phyloP scores from a whole-genome alignment of 257 asterid species.

The Rauvolfia tetraphylla region DNA sequence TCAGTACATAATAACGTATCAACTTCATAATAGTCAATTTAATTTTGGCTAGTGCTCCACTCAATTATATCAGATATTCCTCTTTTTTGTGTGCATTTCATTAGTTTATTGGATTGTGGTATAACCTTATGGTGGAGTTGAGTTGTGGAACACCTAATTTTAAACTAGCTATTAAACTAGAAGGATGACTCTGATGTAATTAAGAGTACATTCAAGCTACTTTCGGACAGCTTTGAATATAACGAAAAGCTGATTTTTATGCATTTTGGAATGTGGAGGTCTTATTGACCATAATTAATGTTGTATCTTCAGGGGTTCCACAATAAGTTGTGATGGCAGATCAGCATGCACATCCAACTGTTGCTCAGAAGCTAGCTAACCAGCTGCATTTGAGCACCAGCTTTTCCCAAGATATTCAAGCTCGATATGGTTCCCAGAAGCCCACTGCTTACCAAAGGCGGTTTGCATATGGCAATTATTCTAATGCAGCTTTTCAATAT shows the following conservation, averaged over 20 bases:
- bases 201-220: background rate
- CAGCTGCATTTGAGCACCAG: constrained; percentile 69
- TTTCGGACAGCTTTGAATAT: background rate
- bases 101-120: background rate
- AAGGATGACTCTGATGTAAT: background rate
- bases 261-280: background rate
- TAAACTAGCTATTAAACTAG: background rate
- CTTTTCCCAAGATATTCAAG: constrained; percentile 46
- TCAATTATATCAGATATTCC: background rate
- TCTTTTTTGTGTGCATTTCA: background rate
- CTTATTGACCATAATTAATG: background rate
- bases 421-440: constrained; percentile 50
- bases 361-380: constrained; percentile 65
- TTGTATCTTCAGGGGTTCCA: constrained; percentile 14
- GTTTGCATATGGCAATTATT: constrained; percentile 56
- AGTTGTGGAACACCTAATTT: background rate
- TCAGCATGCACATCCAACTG: constrained; percentile 49
- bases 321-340: constrained; percentile 48
- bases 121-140: no score
- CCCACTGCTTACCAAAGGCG: constrained; percentile 51
- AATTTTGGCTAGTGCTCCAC: background rate
- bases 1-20: background rate
- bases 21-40: background rate
- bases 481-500: constrained; percentile 53
- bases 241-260: background rate